Evolutionary conservation across 1,284 basidiomycete genomes (phyloP).

Genomic region (Moesziomyces sp.): DNA sequence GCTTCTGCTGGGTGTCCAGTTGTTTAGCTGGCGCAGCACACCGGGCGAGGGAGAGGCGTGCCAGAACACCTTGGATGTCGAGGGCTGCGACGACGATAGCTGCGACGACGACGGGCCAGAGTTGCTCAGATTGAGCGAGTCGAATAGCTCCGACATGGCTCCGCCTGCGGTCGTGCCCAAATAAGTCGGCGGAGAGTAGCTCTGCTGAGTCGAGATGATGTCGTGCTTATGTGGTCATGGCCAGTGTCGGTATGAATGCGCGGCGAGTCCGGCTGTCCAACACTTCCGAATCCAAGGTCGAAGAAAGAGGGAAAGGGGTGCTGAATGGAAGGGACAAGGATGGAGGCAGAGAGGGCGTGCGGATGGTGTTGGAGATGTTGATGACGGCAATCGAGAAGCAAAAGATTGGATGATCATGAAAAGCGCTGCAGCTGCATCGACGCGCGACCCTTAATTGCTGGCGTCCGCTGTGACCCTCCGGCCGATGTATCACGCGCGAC

Average conservation of each 20-base stretch:
- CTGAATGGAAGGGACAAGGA: neutral
- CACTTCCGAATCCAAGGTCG: neutral
- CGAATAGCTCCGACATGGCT: constrained; percentile 51
- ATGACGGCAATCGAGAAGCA: neutral
- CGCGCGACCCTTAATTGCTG: neutral
- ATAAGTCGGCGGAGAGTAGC: neutral
- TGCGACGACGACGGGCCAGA: constrained; percentile 38
- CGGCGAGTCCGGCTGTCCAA: neutral
- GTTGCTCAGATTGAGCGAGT: constrained; percentile 45
- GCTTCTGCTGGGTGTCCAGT: constrained; percentile 34
- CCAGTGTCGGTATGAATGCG: too few relatives aligned
- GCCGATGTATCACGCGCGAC: neutral
- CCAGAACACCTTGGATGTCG: constrained; percentile 48
- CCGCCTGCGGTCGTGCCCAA: neutral
- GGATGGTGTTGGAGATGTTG: neutral
- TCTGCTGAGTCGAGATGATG: neutral
- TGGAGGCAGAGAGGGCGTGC: neutral
- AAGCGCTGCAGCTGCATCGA: neutral
- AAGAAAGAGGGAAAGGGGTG: neutral
- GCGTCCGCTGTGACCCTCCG: neutral
- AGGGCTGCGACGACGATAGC: constrained; percentile 45
- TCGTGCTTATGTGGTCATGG: neutral
- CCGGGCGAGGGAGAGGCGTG: constrained; percentile 46
- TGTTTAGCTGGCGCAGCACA: constrained; percentile 27
- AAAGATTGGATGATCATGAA: neutral